Evolutionary conservation across 257 asterid species (phyloP), one percentile per base, ranked within the genome.

Genomic region (Solanum pimpinellifolium): DNA sequence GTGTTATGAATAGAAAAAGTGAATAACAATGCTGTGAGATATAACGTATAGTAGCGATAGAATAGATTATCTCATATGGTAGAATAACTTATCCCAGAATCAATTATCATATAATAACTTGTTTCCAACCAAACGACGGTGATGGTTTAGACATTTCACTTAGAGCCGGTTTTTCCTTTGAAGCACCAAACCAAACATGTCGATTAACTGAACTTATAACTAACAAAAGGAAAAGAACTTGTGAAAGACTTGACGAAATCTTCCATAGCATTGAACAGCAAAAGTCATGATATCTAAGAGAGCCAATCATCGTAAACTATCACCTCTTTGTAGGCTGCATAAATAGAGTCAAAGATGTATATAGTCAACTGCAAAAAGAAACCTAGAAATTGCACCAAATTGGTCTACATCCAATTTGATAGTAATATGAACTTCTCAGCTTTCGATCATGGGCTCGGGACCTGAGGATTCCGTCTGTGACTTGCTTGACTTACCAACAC

Each of bases 381-480:
- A 84, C 39, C 87, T 42, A 39, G 29, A 70, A 47, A 76, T 81
- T 49, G 46, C 85, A 81, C 29, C 27, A 18, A 81, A 49, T 41
- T 18, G 46, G n/a, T 81, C 29, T 81, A 81, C 68, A 47, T 80
- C 78, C 60, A 60, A 12, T 41, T 41, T n/a, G 72, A 65, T n/a
- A 25, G 60, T 52, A 39, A 39, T 10, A 39, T 65, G 23, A 41
- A 42, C 80, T 66, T 68, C 0, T 96, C 93, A 96, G 90, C 92
- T 87, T 91, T 97, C 99, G 78, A 97, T 89, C 98, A 97, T 97
- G 83, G 98, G 99, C 87, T 94, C 98, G 27, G 98, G 98, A 44
- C 85, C 94, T 11, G 98, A 90, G 72, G 97, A 90, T 85, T 93
- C 98, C 10, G 91, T 65, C 83, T 85, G 93, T 60, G 93, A 90